phyloP scores from a whole-genome alignment of 1,284 basidiomycete genomes.

The Boletus sp. region DNA sequence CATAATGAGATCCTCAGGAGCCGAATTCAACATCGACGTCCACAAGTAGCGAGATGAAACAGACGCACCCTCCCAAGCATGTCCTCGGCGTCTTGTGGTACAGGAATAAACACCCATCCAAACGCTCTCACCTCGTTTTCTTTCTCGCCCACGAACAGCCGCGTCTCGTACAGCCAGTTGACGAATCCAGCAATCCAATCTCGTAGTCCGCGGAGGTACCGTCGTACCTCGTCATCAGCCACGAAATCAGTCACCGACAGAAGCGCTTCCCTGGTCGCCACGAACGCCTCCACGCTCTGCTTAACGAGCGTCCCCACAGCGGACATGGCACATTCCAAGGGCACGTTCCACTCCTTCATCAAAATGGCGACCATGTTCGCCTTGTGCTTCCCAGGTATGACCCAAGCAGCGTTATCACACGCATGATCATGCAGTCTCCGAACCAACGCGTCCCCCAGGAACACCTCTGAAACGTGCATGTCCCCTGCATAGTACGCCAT shows the following conservation, averaged over 20 bases:
- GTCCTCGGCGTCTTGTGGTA: too few species aligned
- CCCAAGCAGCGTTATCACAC: slow-evolving; percentile 31
- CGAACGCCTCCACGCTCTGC: slow-evolving; percentile 30
- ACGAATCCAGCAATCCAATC: slow-evolving; percentile 50
- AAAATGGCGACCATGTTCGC: slow-evolving; percentile 26
- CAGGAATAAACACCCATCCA: slow-evolving; percentile 55
- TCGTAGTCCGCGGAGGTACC: slow-evolving; percentile 45
- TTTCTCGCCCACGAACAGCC: slow-evolving; percentile 52
- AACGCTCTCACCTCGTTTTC: slow-evolving; percentile 55
- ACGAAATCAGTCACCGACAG: slow-evolving; percentile 11
- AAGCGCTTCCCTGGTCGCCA: slow-evolving; percentile 23
- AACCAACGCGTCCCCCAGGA: slow-evolving; percentile 26
- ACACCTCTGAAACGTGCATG: slow-evolving; percentile 37
- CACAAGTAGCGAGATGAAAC: too few species aligned
- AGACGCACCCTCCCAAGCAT: too few species aligned
- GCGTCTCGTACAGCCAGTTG: slow-evolving; percentile 59
- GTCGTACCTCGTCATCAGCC: slow-evolving; percentile 32
- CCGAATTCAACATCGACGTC: too few species aligned
- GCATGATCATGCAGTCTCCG: slow-evolving; percentile 22
- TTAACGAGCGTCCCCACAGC: slow-evolving; percentile 24
- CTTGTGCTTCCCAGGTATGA: slow-evolving; percentile 14
- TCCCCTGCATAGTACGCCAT: slow-evolving; percentile 53
- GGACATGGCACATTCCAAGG: slow-evolving; percentile 25
- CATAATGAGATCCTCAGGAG: too few species aligned
- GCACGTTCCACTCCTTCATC: slow-evolving; percentile 25